These are phyloP conservation scores for Alternaria sp. DNA, from an alignment of 2,329 filamentous ascomycete genomes.

Conservation along the genomic window DNA sequence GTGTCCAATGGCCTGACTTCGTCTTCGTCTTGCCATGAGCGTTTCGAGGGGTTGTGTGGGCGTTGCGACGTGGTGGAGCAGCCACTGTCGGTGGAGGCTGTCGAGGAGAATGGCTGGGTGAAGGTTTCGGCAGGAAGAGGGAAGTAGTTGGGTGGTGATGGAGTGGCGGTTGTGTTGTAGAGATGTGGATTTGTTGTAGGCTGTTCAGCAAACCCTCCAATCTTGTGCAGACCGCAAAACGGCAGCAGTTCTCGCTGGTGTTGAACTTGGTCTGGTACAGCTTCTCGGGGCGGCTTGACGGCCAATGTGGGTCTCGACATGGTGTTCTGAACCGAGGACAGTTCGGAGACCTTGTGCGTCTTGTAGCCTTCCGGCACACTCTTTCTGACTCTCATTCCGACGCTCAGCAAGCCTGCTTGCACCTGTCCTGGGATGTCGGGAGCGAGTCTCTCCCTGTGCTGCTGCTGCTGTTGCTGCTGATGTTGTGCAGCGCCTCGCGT, in stretches of 20 bases:
- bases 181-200: conserved; percentile 51
- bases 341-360: conserved; percentile 62
- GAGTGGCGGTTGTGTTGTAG: conserved; percentile 45
- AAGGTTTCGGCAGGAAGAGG: conserved; percentile 46
- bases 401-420: conserved; percentile 84
- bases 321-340: conserved; percentile 39
- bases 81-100: conserved; percentile 39
- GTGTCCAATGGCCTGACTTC: conserved; percentile 30
- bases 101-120: conserved; percentile 43
- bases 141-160: conserved; percentile 35
- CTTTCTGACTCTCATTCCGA: conserved; percentile 95
- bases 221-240: conserved; percentile 81
- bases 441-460: conserved; percentile 30
- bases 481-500: conserved; percentile 9
- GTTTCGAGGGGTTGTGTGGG: conserved; percentile 51
- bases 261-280: conserved; percentile 31
- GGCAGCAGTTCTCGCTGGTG: conserved; percentile 72
- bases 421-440: conserved; percentile 69
- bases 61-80: conserved; percentile 35
- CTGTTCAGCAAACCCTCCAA: conserved; percentile 73
- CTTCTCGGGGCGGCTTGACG: conserved; percentile 34
- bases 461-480: conserved; percentile 10
- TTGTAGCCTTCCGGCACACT: conserved; percentile 94
- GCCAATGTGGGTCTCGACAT: conserved; percentile 30
- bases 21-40: conserved; percentile 54